Base-by-base conservation (phyloP, 2,329 filamentous ascomycete species). In the Tricladium varicosporioides region DNA sequence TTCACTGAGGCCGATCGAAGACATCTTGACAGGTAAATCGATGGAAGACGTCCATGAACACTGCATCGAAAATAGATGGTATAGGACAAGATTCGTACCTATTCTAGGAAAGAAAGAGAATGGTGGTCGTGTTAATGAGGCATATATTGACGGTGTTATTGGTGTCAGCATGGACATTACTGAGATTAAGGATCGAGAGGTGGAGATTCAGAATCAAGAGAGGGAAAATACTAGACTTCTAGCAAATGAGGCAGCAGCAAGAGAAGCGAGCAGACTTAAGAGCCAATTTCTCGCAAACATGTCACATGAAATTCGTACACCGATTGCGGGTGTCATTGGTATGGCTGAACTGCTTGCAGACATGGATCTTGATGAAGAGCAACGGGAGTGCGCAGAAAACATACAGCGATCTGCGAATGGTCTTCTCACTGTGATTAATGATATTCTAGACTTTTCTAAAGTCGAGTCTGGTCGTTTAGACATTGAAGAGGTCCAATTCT, bases 381-480 rank as follows among this genome's bases (percentile, higher is more conserved):
- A 91, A 66, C 79, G 81, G 57, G 88, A 92, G 56, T 89, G 85
- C 60, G 86, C 88, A 2, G 87, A 91, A 63, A 91, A 91, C 60
- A 90, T 93, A 5, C 86, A 90, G 65, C 81, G 87, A 51, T 92
- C 88, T 5, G 89, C 88, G 0, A 92, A 93, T 61, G 91, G 89
- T 1, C 75, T 96, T 2, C 77, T 96, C 16, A 93, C 90, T 0
- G 88, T 96, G 43, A 95, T 96, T 72, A 95, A 96, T 67, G 91
- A 96, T 66, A 95, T 95, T 54, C 76, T 96, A 1, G 91, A 95
- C 72, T 92, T 95, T 70, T 94, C 90, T 3, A 95, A 95, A 71
- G 86, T 91, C 1, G 89, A 92, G 69, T 90, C 87, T 8, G 89
- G 89, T 2, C 79, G 86, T 7, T 73, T 92, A 16, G 88, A 92